These are phyloP conservation scores for Lanmaoa rubissima DNA, from an alignment of 768 basidiomycete species.

Conservation along the genomic window DNA sequence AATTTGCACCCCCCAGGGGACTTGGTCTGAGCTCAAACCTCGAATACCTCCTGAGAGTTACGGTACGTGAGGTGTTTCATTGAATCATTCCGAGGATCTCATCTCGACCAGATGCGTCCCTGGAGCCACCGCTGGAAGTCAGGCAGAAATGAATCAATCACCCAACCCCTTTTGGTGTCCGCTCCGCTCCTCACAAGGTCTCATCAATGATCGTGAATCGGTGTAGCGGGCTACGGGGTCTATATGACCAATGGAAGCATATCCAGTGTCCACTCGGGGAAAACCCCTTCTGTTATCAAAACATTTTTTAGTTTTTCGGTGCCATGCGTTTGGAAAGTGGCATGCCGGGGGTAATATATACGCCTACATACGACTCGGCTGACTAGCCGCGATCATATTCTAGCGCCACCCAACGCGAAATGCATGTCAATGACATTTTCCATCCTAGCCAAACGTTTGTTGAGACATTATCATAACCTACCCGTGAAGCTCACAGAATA, in stretches of 20 bases:
- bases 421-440: neutral
- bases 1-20: neutral
- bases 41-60: conserved; percentile 1
- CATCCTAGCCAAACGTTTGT: neutral
- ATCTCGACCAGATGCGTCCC: neutral
- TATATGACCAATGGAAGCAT: conserved; percentile 4
- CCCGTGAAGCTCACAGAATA: neutral
- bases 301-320: neutral
- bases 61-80: conserved; percentile 1
- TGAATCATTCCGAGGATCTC: conserved; percentile 18
- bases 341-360: neutral
- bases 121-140: neutral
- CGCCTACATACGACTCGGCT: neutral
- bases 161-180: neutral
- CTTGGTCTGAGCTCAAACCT: conserved; percentile 5
- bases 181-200: conserved; percentile 3
- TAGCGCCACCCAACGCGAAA: neutral
- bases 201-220: conserved; percentile 19
- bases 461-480: neutral
- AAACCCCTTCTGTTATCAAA: conserved; percentile 3
- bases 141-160: conserved; percentile 6
- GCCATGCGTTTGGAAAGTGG: conserved; percentile 1
- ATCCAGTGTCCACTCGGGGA: neutral
- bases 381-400: neutral
- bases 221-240: neutral